Evolutionary conservation across 1,284 basidiomycete genomes (phyloP).

Genomic region (Vanrija pseudolonga): DNA sequence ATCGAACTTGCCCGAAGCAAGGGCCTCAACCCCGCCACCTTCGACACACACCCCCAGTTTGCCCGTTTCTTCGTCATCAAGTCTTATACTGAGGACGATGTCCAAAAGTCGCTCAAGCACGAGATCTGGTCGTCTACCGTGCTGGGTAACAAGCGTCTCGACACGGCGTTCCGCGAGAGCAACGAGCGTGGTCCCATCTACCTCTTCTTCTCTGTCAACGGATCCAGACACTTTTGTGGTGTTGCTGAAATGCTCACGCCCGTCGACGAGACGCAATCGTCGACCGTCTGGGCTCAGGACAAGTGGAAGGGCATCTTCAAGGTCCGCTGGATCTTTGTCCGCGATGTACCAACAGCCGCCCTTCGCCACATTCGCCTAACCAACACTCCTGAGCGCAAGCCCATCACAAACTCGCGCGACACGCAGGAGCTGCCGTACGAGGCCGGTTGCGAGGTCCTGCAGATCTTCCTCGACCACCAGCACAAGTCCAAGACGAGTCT

Average conservation of each 20-base stretch:
- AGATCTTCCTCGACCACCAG: slow-evolving; percentile 87
- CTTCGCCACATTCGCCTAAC: slow-evolving; percentile 53
- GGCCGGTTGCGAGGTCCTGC: slow-evolving; percentile 88
- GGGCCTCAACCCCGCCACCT: slow-evolving; percentile 83
- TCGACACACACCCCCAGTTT: slow-evolving; percentile 70
- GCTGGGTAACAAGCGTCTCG: slow-evolving; percentile 89
- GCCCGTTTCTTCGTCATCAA: slow-evolving; percentile 96
- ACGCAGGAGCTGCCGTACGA: slow-evolving; percentile 83
- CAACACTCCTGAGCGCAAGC: slow-evolving; percentile 93
- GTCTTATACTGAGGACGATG: slow-evolving; percentile 95
- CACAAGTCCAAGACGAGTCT: slow-evolving; percentile 72
- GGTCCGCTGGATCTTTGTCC: slow-evolving; percentile 90
- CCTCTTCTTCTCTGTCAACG: slow-evolving; percentile 94
- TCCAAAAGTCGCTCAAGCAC: slow-evolving; percentile 92
- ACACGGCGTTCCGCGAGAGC: slow-evolving; percentile 90
- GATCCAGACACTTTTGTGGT: slow-evolving; percentile 92
- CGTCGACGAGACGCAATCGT: slow-evolving; percentile 52
- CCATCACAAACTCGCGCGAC: slow-evolving; percentile 78
- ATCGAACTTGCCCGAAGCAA: slow-evolving; percentile 77
- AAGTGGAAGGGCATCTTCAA: slow-evolving; percentile 99
- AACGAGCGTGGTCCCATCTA: slow-evolving; percentile 84
- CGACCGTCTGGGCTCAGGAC: slow-evolving; percentile 91
- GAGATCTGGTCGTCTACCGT: slow-evolving; percentile 97
- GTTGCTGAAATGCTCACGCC: slow-evolving; percentile 94
- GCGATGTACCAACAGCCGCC: slow-evolving; percentile 80